Base-by-base conservation (phyloP, 2,329 filamentous ascomycete genomes). In the Fusarium sp. region DNA sequence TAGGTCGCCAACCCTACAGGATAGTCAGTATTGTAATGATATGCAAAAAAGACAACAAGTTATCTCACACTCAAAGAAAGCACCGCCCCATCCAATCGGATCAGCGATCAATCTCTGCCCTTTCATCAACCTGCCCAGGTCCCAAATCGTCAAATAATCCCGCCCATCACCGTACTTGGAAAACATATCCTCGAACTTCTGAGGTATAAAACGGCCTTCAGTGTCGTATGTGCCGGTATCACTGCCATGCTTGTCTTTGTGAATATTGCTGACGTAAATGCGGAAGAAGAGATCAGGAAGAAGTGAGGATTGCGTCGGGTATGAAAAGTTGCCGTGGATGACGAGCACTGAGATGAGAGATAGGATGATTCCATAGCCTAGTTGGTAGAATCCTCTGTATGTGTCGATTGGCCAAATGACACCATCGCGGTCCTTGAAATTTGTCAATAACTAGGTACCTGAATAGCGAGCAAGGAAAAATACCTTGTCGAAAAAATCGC, bases 311-410 rank as follows among this genome's bases (percentile, higher is more conserved):
- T 38, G 32, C 0, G 48, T 52, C 1, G 48, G 32, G 0, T 52
- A 52, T 1, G 32, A 38, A 4, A 38, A 26, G 17, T 38, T 52
- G 0, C 20, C 9, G 1, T 52, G 48, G 9, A 52, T 52, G 1
- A 52, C 12, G 0, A 52, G 1, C 0, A 15, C 12, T 0, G 32
- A 37, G 8, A 52, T 38, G 1, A 52, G 0, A 0, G 48, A 52
- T 0, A 52, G 13, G 0, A 52, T 38, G 1, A 38, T 12, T 9
- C 48, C 48, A 0, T 52, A 52, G 0, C 32, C 48, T 6, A 52
- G 9, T 0, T 15, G 12, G 3, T n/a, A 12, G 1, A 52, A 37
- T 0, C 48, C 32, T 52, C 5, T n/a, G 3, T n/a, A n/a, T 0
- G 32, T 52, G 5, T 52, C 48, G 1, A 52, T 1, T 1, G 32